Percentiles rank a stretch among this genome's conserved stretches.
These are phyloP conservation scores for Falciphora oryzae DNA, from an alignment of 2,329 filamentous ascomycete genomes.

Conservation along the genomic window DNA sequence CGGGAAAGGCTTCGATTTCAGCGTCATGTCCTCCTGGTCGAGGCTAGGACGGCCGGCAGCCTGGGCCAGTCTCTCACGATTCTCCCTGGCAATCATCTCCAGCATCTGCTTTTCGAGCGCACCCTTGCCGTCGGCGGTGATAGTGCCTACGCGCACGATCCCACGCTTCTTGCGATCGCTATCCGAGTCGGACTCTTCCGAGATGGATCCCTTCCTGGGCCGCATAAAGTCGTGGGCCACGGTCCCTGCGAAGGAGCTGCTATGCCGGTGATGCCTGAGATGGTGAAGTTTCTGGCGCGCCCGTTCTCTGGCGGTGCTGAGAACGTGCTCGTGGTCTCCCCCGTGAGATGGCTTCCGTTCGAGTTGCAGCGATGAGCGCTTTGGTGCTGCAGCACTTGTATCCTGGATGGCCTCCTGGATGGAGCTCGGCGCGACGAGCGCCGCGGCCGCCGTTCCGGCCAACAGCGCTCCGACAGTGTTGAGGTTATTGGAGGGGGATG, in stretches of 20 bases:
- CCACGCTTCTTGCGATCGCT: constrained; percentile 37
- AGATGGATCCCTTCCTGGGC: constrained; percentile 48
- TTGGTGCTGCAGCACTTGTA: neutral
- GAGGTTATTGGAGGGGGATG: neutral
- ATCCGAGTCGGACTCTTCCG: constrained; percentile 56
- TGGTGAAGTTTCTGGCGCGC: constrained; percentile 56
- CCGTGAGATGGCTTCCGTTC: neutral
- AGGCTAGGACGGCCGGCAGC: neutral
- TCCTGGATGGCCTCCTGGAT: constrained; percentile 2
- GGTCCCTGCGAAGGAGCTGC: constrained; percentile 35
- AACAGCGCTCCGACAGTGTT: neutral
- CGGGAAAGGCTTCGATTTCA: constrained; percentile 29
- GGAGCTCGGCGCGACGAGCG: constrained; percentile 1
- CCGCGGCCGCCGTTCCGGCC: neutral
- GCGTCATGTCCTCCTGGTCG: constrained; percentile 16
- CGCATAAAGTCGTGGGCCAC: constrained; percentile 45
- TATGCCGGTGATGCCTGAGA: constrained; percentile 49
- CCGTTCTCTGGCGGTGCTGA: constrained; percentile 51
- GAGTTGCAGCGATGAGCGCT: neutral
- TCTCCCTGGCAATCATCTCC: constrained; percentile 53
- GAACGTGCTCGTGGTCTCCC: constrained; percentile 29
- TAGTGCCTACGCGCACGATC: constrained; percentile 29
- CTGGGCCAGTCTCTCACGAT: constrained; percentile 13
- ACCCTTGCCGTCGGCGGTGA: constrained; percentile 44
- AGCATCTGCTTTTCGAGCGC: constrained; percentile 57